Base-by-base conservation (phyloP, 2,329 filamentous ascomycete genomes). In the Fusarium mangiferae region DNA sequence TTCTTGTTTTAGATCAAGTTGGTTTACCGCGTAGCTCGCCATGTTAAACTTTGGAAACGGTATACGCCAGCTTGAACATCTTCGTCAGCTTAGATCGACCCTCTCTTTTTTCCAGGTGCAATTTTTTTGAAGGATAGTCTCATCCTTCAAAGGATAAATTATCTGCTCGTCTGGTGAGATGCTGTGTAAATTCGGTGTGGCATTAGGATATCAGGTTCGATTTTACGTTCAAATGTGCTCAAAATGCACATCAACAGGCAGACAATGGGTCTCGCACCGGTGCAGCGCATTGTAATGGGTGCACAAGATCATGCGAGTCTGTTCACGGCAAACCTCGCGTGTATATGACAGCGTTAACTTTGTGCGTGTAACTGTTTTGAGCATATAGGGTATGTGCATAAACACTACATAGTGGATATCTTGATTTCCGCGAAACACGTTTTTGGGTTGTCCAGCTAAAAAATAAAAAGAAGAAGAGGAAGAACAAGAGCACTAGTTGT, bases 1-100 rank as follows among this genome's bases (percentile, higher is more conserved):
- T 26, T 64, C n/a, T 45, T 73, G 57, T 66, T 68, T 30, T 60
- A 46, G 57, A 35, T 38, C 45, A 45, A n/a, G 18, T 36, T 51
- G 41, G 36, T 20, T 38, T 20, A 35, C 17, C 20, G 22, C 41
- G 20, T 20, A 38, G 20, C 51, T 55, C 36, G 26, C 26, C 36
- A 14, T 41, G 20, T 18, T 55, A 11, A n/a, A 30, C 14, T 28
- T 55, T 17, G 35, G 14, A 54, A 39, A n/a, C 11, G 15, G 24
- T 55, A 12, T 14, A 28, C 28, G 35, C 22, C 35, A 28, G 20
- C 20, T 30, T 30, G 24, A 30, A 28, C 10, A 22, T 38, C 7
- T n/a, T 30, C 11, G 26, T 41, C 35, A 55, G 28, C 51, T 28
- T 41, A 15, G 35, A 22, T 18, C 17, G 11, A 20, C 20, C n/a